Percentiles rank a stretch among this genome's conserved stretches.
Conservation (phyloP, 345 rosid genomes). For the Gossypium sturtianum region DNA sequence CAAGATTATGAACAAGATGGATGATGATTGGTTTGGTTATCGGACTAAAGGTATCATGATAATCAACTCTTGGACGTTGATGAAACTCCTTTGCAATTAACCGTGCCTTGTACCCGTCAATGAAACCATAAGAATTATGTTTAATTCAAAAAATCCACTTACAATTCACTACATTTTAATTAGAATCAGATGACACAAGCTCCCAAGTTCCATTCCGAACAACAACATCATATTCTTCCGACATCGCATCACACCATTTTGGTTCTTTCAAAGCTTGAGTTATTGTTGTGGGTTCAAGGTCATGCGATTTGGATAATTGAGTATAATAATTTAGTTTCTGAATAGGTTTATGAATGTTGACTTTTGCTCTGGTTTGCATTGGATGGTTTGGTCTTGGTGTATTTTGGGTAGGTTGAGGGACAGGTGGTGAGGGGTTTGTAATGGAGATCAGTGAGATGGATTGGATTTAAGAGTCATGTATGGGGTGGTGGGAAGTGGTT, state of each 20-base stretch:
- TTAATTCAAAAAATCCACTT: not conserved
- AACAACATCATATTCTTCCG: not conserved
- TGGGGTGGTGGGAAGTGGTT: not conserved
- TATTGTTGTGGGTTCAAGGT: not conserved
- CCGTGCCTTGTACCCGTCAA: not conserved
- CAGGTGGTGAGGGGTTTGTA: not conserved
- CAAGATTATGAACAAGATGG: not conserved
- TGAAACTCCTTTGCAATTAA: not conserved
- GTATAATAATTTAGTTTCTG: not conserved
- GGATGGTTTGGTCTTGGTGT: not conserved
- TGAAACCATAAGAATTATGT: not conserved
- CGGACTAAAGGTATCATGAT: not conserved
- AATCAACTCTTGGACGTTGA: not conserved
- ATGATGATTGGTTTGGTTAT: not conserved
- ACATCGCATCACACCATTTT: not conserved
- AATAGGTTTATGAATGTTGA: not conserved
- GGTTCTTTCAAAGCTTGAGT: not conserved
- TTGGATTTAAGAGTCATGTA: not conserved
- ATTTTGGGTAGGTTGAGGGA: not conserved
- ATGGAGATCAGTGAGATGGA: not conserved
- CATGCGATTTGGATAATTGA: not conserved
- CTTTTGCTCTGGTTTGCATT: not conserved
- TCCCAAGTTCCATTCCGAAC: not conserved
- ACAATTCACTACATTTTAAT: not conserved
- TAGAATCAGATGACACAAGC: not conserved